phyloP scores from a whole-genome alignment of 1,284 basidiomycete genomes.

The Boletus smithii region DNA sequence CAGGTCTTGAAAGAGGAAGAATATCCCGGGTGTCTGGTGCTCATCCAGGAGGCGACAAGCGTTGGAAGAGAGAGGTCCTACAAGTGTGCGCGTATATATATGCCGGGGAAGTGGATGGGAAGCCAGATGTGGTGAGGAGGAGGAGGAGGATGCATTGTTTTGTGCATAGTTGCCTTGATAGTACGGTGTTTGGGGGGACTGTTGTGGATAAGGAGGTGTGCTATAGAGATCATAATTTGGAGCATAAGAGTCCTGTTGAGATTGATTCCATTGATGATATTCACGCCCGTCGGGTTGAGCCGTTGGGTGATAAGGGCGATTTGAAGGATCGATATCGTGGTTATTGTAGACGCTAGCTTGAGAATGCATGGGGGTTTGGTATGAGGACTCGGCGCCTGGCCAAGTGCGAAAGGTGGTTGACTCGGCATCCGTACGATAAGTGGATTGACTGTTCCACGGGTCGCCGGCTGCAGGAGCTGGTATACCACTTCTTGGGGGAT shows the following conservation, averaged over 20 bases:
- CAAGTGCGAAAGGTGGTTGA: slow-evolving; percentile 38
- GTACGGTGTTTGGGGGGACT: slow-evolving; percentile 29
- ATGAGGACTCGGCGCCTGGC: slow-evolving; percentile 37
- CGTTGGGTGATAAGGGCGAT: slow-evolving; percentile 29
- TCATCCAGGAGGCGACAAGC: slow-evolving; percentile 81
- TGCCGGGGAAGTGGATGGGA: slow-evolving; percentile 51
- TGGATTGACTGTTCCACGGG: slow-evolving; percentile 23
- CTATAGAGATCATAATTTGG: slow-evolving; percentile 28
- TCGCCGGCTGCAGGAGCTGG: slow-evolving; percentile 24
- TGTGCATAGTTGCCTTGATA: slow-evolving; percentile 30
- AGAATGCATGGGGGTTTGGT: slow-evolving; percentile 31
- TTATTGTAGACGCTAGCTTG: slow-evolving; percentile 26
- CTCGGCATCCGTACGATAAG: slow-evolving; percentile 34
- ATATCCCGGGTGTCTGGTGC: slow-evolving; percentile 78
- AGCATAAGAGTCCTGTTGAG: slow-evolving; percentile 36
- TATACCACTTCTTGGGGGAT: slow-evolving; percentile 23
- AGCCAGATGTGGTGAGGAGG: slow-evolving; percentile 32
- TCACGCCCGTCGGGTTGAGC: slow-evolving; percentile 34
- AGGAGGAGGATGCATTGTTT: slow-evolving; percentile 29
- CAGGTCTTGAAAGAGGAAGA: slow-evolving; percentile 85
- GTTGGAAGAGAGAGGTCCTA: slow-evolving; percentile 82
- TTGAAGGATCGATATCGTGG: slow-evolving; percentile 34
- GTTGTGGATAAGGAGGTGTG: slow-evolving; percentile 31
- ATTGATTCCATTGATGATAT: slow-evolving; percentile 30
- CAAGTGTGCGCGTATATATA: slow-evolving; percentile 80